Percentiles rank a stretch among this genome's conserved stretches.
Evolutionary conservation across 352 stramenopile genomes (phyloP).

Genomic region (Nothophytophthora sp.): DNA sequence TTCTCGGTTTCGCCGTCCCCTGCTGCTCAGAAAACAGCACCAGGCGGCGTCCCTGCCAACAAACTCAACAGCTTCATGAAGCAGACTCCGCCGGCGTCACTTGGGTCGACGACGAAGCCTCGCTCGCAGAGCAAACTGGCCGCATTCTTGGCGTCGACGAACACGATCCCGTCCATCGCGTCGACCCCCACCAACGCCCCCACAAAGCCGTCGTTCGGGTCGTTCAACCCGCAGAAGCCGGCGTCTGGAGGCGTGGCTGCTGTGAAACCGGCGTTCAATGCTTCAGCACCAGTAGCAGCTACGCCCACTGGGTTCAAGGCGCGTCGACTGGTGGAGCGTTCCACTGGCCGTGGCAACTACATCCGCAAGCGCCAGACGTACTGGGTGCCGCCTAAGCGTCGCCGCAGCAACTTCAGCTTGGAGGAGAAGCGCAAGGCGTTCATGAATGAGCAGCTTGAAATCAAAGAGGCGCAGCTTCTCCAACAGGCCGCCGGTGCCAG

Average conservation of each 20-base stretch:
- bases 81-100: constrained; percentile 50
- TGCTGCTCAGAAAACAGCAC: constrained; percentile 17
- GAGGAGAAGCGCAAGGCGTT: constrained; percentile 83
- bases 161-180: constrained; percentile 21
- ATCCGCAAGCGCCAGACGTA: constrained; percentile 82
- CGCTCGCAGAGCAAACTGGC: constrained; percentile 79
- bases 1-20: constrained; percentile 4
- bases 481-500: constrained; percentile 57
- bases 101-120: constrained; percentile 31
- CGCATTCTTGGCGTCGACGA: constrained; percentile 75
- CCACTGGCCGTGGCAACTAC: constrained; percentile 67
- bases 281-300: background rate
- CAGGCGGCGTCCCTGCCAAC: constrained; percentile 33
- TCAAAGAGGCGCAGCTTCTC: constrained; percentile 85
- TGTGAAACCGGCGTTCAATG: constrained; percentile 17
- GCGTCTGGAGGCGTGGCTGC: constrained; percentile 2
- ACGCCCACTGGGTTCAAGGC: constrained; percentile 34
- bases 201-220: constrained; percentile 28
- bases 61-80: constrained; percentile 84
- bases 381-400: constrained; percentile 38
- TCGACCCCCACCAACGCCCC: constrained; percentile 10
- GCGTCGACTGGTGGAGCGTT: constrained; percentile 55
- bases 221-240: constrained; percentile 36
- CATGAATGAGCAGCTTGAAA: constrained; percentile 78
- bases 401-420: constrained; percentile 69